Evolutionary conservation across 2,329 filamentous ascomycete species (phyloP).

Genomic region (Ophiostoma angusticollis): DNA sequence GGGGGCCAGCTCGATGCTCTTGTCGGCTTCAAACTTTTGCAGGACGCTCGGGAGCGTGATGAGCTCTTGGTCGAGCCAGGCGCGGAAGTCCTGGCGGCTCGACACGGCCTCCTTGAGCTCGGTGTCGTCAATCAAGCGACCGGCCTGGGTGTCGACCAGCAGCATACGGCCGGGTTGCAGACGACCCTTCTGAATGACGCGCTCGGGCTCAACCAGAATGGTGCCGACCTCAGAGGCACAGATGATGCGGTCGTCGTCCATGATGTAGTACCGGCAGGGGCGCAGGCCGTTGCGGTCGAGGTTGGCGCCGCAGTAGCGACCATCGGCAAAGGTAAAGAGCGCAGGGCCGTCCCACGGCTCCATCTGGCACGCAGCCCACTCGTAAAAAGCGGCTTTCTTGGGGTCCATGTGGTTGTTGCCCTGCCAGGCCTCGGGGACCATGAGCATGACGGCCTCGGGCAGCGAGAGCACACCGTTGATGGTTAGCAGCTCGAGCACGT

Average conservation of each 20-base stretch:
- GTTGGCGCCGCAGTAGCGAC: constrained; percentile 92
- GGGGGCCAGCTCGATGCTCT: constrained; percentile 48
- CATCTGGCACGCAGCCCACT: constrained; percentile 98
- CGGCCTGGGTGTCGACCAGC: constrained; percentile 76
- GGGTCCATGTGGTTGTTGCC: constrained; percentile 86
- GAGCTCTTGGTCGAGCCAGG: constrained; percentile 78
- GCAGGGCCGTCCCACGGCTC: constrained; percentile 97
- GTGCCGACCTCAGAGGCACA: constrained; percentile 95
- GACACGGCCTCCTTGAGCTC: constrained; percentile 84
- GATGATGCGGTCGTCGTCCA: constrained; percentile 92
- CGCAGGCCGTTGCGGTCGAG: constrained; percentile 90
- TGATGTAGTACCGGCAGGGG: constrained; percentile 93
- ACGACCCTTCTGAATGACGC: constrained; percentile 82
- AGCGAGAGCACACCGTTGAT: constrained; percentile 94
- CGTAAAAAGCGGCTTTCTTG: constrained; percentile 92
- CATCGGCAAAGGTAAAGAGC: constrained; percentile 93
- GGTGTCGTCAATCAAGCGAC: constrained; percentile 85
- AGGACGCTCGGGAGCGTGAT: constrained; percentile 68
- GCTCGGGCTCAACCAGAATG: constrained; percentile 80
- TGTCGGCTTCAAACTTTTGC: constrained; percentile 44
- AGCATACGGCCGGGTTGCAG: constrained; percentile 93
- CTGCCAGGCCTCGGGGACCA: constrained; percentile 98
- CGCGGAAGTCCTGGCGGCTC: constrained; percentile 73
- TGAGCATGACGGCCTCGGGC: constrained; percentile 94
- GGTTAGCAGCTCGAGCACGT: constrained; percentile 82